Conservation (phyloP, 805 yeast species). For the Teunomyces panamensis region DNA sequence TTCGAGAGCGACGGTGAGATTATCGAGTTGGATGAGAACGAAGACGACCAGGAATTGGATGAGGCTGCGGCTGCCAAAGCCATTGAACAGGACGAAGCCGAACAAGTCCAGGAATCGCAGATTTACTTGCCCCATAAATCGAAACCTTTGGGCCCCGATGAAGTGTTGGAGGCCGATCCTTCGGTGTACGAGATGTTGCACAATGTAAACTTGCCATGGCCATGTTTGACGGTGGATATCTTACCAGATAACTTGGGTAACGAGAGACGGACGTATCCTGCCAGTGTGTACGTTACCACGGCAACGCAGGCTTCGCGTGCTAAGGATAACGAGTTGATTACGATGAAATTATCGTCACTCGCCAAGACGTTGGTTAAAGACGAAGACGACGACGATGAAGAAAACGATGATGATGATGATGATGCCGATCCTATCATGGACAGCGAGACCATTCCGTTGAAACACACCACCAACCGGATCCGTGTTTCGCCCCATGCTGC, state of each 20-base stretch:
- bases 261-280: constrained; percentile 89
- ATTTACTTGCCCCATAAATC: constrained; percentile 86
- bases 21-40: constrained; percentile 65
- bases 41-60: constrained; percentile 33
- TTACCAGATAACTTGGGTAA: constrained; percentile 83
- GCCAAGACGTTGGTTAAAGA: constrained; percentile 85
- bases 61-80: constrained; percentile 34
- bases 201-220: constrained; percentile 93
- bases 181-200: constrained; percentile 95
- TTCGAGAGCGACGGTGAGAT: constrained; percentile 90
- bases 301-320: constrained; percentile 90
- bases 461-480: constrained; percentile 83
- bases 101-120: constrained; percentile 35
- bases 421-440: constrained; percentile 85
- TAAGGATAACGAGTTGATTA: constrained; percentile 84
- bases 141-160: constrained; percentile 90
- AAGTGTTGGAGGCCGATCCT: constrained; percentile 94
- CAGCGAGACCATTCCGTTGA: constrained; percentile 72
- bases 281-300: constrained; percentile 77
- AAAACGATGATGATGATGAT: constrained; percentile 69
- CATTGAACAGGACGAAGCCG: constrained; percentile 36
- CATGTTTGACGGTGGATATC: constrained; percentile 87
- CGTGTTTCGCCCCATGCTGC: constrained; percentile 78
- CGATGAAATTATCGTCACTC: constrained; percentile 78
- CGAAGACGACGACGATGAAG: constrained; percentile 73